These are phyloP conservation scores for Hypoxylon trugodes DNA, from an alignment of 495 filamentous ascomycete genomes.

Conservation along the genomic window DNA sequence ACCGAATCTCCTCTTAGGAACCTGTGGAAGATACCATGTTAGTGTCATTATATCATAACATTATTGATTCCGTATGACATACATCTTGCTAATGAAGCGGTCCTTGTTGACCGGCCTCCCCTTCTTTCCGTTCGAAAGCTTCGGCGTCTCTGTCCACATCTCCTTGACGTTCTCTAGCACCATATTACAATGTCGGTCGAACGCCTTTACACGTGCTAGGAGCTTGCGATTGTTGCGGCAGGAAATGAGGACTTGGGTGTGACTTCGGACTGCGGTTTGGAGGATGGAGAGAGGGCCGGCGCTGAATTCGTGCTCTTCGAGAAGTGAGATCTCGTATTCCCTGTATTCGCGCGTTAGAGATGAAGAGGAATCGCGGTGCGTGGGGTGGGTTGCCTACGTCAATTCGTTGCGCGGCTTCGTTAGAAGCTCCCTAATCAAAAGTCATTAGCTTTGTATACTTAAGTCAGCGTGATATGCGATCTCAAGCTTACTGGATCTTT, in stretches of 20 bases:
- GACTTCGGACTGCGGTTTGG: slow-evolving; percentile 86
- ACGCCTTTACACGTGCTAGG: slow-evolving; percentile 61
- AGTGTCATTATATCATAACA: background rate
- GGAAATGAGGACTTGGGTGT: slow-evolving; percentile 86
- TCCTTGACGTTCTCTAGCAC: slow-evolving; percentile 98
- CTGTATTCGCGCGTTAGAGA: slow-evolving; percentile 51
- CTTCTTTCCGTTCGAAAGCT: slow-evolving; percentile 76
- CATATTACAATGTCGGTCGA: slow-evolving; percentile 76
- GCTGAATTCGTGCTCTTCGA: slow-evolving; percentile 91
- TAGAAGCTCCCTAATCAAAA: slow-evolving; percentile 71
- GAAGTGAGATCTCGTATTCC: slow-evolving; percentile 87
- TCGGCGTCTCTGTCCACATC: slow-evolving; percentile 98
- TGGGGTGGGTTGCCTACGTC: slow-evolving; percentile 65
- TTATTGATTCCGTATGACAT: slow-evolving; percentile 42
- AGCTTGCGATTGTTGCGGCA: slow-evolving; percentile 94
- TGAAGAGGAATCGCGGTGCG: slow-evolving; percentile 5
- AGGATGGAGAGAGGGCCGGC: slow-evolving; percentile 87
- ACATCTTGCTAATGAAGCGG: slow-evolving; percentile 99
- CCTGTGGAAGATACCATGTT: slow-evolving; percentile 56
- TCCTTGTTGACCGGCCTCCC: slow-evolving; percentile 96
- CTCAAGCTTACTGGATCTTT: slow-evolving; percentile 73
- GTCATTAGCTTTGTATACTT: slow-evolving; percentile 32
- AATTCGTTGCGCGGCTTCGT: slow-evolving; percentile 82
- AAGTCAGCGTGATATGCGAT: background rate
- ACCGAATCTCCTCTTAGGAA: slow-evolving; percentile 94